A percentile compares a stretch with the other conserved stretches of the same genome.
phyloP scores from a whole-genome alignment of 2,329 filamentous ascomycete species.

The Aspergillus ibericus region DNA sequence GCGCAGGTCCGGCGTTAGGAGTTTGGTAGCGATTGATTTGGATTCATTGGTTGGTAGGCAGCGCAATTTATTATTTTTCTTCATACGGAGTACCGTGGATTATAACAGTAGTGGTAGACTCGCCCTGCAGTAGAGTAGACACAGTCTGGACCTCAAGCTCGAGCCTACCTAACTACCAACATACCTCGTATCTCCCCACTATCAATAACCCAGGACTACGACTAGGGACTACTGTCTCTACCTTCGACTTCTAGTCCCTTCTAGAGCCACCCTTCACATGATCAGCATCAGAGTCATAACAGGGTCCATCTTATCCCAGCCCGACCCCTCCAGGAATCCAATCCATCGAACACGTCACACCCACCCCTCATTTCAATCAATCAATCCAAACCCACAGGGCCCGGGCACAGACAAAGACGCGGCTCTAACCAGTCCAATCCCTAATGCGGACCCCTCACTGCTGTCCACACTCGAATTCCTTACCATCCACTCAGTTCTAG shows the following conservation, averaged over 20 bases:
- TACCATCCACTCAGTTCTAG: no score
- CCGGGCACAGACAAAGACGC: no score
- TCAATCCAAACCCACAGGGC: no score
- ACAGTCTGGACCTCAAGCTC: background rate
- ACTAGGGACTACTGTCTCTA: no score
- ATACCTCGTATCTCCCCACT: no score
- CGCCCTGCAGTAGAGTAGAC: background rate
- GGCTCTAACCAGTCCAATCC: no score
- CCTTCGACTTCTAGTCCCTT: no score
- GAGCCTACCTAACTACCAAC: no score
- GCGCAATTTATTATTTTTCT: background rate
- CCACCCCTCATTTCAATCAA: background rate
- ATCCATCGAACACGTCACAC: background rate
- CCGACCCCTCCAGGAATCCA: background rate
- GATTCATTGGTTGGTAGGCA: background rate
- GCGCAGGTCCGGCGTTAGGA: slow-evolving; percentile 8
- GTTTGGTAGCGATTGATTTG: background rate
- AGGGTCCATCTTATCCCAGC: background rate
- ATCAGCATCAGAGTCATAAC: background rate
- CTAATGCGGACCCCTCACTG: no score
- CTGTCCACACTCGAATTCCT: no score
- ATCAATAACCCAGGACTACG: no score
- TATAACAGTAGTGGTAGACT: background rate
- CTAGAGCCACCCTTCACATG: background rate
- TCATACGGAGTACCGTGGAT: background rate